These are phyloP conservation scores for Aspergillus hancockii DNA, from an alignment of 495 filamentous ascomycete genomes.

Conservation along the genomic window DNA sequence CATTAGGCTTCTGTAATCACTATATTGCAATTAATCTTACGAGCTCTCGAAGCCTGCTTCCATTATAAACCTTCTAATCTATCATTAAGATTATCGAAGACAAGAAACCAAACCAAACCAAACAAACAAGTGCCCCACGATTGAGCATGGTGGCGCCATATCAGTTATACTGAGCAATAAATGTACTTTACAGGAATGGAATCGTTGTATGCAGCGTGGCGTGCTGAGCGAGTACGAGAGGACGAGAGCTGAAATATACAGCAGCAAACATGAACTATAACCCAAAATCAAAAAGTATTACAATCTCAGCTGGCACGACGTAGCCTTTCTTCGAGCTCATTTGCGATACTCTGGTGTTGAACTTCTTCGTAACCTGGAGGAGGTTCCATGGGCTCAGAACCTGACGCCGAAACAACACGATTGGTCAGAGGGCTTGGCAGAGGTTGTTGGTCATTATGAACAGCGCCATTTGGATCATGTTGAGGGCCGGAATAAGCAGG, in stretches of 20 bases:
- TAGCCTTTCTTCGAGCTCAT: slow-evolving; percentile 54
- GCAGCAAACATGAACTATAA: neutral
- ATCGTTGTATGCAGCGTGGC: neutral
- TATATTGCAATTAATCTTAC: neutral
- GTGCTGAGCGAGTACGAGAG: neutral
- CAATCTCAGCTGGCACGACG: slow-evolving; percentile 34
- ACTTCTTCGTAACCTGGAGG: slow-evolving; percentile 94
- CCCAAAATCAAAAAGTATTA: neutral
- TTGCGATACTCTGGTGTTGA: slow-evolving; percentile 74
- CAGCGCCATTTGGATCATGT: slow-evolving; percentile 13
- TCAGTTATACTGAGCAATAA: slow-evolving; percentile 1
- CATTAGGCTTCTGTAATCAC: neutral
- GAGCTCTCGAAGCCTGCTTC: no score
- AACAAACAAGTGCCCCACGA: neutral
- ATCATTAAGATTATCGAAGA: neutral
- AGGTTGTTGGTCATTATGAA: slow-evolving; percentile 9
- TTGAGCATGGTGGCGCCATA: neutral
- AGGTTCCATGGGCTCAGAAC: slow-evolving; percentile 65
- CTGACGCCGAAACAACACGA: slow-evolving; percentile 21
- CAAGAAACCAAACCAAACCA: neutral
- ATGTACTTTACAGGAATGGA: slow-evolving; percentile 16
- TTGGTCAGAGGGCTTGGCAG: slow-evolving; percentile 13
- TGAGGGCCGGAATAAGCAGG: slow-evolving; percentile 68
- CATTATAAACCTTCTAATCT: no score
- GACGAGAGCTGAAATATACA: neutral